Evolutionary conservation across 176 grass and related monocot genomes (phyloP), one percentile per base, ranked within the genome.

Genomic region (Hordeum marinum): DNA sequence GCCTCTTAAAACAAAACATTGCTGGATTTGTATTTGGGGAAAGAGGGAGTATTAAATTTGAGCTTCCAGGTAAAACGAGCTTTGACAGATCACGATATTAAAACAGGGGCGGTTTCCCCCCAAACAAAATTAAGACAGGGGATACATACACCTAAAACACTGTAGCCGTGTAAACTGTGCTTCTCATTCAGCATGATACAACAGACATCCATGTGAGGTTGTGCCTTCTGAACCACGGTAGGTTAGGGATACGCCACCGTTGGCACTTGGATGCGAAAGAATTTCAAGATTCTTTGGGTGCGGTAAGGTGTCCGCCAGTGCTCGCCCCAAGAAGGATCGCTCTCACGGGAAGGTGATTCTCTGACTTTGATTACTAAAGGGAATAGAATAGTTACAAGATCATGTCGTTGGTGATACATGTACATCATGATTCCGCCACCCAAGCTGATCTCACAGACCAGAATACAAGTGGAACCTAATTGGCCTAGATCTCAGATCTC

Each of bases 261-360:
- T 3, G 78, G 43, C 21, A 72, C 11, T 34, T 71, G 63, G 54
- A 59, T 66, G 45, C 84, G n/a, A 7, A 48, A 32, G 37, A 24
- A 62, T 17, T 13, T 42, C 6, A 74, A 78, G 72, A 73, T 83
- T 83, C 43, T 71, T 55, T 63, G 69, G 70, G 85, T 55, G 52
- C 15, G 3, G 10, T 37, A 18, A 74, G 20, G 50, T 64, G 8
- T 45, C 23, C 20, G 24, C 41, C 15, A 43, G 54, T 78, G 42
- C 18, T 9, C 20, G 42, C 23, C 58, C 74, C 79, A 48, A 90
- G 73, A 48, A 73, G 14, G 79, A 78, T 90, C 63, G 42, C 67
- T 83, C 35, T 42, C 62, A 66, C 11, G 66, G 46, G 45, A 46
- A 42, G 62, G 36, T 4, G 67, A 87, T 58, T 13, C 35, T 73